Evolutionary conservation across 2,329 filamentous ascomycete species (phyloP).

Genomic region (Pleoardoris graminearum): DNA sequence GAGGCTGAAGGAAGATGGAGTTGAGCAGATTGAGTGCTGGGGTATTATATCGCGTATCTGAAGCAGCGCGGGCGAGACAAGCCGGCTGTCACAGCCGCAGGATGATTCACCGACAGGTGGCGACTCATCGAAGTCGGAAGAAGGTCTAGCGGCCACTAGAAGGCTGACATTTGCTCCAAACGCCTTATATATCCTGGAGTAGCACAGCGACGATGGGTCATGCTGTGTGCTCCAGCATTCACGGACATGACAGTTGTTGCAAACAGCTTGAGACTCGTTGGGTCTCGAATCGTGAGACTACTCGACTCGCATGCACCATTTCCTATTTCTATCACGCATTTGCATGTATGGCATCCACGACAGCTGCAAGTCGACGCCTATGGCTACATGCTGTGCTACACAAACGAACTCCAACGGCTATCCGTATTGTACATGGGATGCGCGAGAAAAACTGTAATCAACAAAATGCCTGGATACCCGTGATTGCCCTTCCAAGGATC

Average conservation of each 20-base stretch:
- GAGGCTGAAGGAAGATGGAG: conserved; percentile 10
- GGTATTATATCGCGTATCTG: conserved; percentile 29
- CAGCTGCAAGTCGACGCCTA: conserved; percentile 13
- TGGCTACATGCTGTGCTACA: conserved; percentile 1
- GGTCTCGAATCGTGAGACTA: conserved; percentile 15
- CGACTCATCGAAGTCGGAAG: conserved; percentile 39
- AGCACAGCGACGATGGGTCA: too few species aligned
- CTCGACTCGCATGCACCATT: conserved; percentile 19
- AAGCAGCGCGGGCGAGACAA: conserved; percentile 24
- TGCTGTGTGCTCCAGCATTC: conserved; percentile 1
- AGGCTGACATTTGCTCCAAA: conserved; percentile 29
- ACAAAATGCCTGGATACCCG: conserved; percentile 77
- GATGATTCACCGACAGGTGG: conserved; percentile 40
- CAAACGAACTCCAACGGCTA: not conserved
- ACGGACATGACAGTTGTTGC: conserved; percentile 8
- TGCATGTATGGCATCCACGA: conserved; percentile 26
- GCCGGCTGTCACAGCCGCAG: conserved; percentile 28
- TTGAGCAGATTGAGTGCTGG: conserved; percentile 14
- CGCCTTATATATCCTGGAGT: too few species aligned
- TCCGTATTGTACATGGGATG: not conserved
- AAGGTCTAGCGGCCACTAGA: conserved; percentile 9
- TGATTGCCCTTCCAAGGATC: conserved; percentile 57
- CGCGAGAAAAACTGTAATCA: conserved; percentile 41
- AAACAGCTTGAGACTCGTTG: conserved; percentile 12
- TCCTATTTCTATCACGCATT: conserved; percentile 18